These are phyloP conservation scores for Annulohypoxylon maeteangense DNA, from an alignment of 495 filamentous ascomycete genomes.

Conservation along the genomic window DNA sequence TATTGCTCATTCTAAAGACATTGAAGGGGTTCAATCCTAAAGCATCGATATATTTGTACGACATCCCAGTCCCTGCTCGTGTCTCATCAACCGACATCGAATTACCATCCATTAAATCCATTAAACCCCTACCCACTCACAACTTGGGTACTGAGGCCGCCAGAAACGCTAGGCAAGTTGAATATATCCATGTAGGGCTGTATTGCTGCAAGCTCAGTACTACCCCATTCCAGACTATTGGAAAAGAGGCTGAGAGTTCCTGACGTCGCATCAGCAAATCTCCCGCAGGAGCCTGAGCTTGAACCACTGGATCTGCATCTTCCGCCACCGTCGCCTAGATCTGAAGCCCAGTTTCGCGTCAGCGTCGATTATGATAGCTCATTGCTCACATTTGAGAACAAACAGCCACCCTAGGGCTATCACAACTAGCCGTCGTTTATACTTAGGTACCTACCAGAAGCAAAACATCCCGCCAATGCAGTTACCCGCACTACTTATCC, in stretches of 20 bases:
- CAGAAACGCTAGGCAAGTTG: constrained; percentile 10
- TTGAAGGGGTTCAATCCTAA: constrained; percentile 26
- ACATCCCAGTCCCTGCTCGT: constrained; percentile 13
- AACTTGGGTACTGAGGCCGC: constrained; percentile 30
- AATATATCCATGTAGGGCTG: constrained; percentile 36
- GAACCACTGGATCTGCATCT: constrained; percentile 16
- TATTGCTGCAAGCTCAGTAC: constrained; percentile 33
- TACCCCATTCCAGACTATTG: constrained; percentile 43
- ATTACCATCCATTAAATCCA: constrained; percentile 19
- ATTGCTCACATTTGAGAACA: constrained; percentile 18
- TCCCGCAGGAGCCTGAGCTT: constrained; percentile 22
- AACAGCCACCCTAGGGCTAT: neutral
- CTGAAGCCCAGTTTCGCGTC: constrained; percentile 15
- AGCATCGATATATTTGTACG: constrained; percentile 41
- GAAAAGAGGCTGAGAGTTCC: constrained; percentile 34
- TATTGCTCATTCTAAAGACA: constrained; percentile 39
- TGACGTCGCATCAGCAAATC: constrained; percentile 38
- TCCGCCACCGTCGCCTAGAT: constrained; percentile 17
- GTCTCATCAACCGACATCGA: constrained; percentile 41
- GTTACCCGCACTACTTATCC: constrained; percentile 44
- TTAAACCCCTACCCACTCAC: constrained; percentile 27
- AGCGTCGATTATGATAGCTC: constrained; percentile 29
- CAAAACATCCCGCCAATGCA: constrained; percentile 32
- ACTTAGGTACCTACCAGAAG: neutral
- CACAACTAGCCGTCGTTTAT: neutral